Percentiles rank a stretch among this genome's conserved stretches.
phyloP scores from a whole-genome alignment of 805 yeast genomes.

The Metschnikowia cubensis region DNA sequence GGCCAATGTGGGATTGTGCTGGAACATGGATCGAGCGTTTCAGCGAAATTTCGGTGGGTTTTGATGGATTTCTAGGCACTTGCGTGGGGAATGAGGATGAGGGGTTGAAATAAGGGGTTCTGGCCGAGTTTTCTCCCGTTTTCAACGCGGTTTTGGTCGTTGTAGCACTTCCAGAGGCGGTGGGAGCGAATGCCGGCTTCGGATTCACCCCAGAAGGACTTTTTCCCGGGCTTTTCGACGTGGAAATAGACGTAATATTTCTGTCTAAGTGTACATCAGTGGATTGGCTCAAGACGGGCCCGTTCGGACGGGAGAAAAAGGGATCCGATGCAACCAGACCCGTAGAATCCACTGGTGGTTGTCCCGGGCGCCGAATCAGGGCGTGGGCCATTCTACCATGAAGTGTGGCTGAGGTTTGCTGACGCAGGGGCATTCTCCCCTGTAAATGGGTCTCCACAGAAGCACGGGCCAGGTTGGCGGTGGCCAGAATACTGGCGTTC shows the following conservation, averaged over 20 bases:
- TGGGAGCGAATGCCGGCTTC: no score
- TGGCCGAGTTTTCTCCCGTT: no score
- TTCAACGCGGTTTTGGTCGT: no score
- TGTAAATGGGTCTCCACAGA: conserved; percentile 43
- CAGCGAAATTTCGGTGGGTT: not conserved
- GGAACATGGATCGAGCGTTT: conserved; percentile 32
- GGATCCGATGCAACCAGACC: not conserved
- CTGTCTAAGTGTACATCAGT: no score
- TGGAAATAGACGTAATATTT: no score
- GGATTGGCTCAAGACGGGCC: not conserved
- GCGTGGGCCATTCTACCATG: conserved; percentile 7
- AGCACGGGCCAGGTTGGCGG: conserved; percentile 1
- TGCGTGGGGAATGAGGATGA: no score
- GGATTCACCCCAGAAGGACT: no score
- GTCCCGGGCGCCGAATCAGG: not conserved
- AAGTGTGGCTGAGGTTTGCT: conserved; percentile 9
- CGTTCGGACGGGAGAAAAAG: not conserved
- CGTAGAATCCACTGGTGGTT: not conserved
- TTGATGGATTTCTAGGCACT: not conserved
- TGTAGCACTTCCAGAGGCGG: no score
- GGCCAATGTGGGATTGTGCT: conserved; percentile 36
- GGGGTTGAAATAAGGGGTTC: no score
- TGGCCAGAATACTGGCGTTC: conserved; percentile 14
- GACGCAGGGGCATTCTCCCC: conserved; percentile 28
- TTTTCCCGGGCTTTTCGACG: no score